Conservation (phyloP, 2,329 filamentous ascomycete genomes). For the Dothideomycetes sp. region DNA sequence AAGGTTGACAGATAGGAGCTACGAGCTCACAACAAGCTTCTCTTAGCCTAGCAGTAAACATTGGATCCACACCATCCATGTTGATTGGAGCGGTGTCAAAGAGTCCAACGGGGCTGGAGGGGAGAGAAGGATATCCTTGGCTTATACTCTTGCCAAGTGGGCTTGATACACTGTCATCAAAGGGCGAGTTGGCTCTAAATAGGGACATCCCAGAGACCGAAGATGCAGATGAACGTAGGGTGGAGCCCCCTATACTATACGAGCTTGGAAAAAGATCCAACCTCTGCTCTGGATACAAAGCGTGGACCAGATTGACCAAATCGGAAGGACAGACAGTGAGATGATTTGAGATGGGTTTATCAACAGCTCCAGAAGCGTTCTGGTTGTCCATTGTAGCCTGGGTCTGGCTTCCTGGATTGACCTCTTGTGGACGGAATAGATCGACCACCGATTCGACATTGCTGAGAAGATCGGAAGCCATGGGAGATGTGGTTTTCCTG, state of each 20-base stretch:
- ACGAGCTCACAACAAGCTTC: conserved; percentile 6
- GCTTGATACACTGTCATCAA: too few species aligned
- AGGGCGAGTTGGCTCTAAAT: conserved; percentile 30
- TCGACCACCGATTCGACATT: conserved; percentile 65
- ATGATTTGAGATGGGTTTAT: background rate
- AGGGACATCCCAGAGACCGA: conserved; percentile 41
- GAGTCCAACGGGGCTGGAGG: background rate
- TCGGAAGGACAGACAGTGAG: conserved; percentile 60
- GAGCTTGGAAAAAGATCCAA: conserved; percentile 34
- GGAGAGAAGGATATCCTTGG: background rate
- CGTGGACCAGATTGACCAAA: conserved; percentile 69
- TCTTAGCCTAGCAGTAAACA: background rate
- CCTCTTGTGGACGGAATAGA: conserved; percentile 45
- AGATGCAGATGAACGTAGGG: conserved; percentile 39
- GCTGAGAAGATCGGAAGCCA: conserved; percentile 52
- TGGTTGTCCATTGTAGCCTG: too few species aligned
- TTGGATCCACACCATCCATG: too few species aligned
- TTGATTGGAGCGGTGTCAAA: background rate
- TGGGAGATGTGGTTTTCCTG: conserved; percentile 52
- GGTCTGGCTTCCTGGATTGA: conserved; percentile 21
- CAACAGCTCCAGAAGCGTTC: too few species aligned
- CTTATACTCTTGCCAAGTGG: background rate
- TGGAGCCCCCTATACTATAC: conserved; percentile 21
- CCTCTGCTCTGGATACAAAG: conserved; percentile 68
- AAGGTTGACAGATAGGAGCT: background rate